Evolutionary conservation across 805 yeast genomes (phyloP).

Genomic region (Pichia phayaonensis): DNA sequence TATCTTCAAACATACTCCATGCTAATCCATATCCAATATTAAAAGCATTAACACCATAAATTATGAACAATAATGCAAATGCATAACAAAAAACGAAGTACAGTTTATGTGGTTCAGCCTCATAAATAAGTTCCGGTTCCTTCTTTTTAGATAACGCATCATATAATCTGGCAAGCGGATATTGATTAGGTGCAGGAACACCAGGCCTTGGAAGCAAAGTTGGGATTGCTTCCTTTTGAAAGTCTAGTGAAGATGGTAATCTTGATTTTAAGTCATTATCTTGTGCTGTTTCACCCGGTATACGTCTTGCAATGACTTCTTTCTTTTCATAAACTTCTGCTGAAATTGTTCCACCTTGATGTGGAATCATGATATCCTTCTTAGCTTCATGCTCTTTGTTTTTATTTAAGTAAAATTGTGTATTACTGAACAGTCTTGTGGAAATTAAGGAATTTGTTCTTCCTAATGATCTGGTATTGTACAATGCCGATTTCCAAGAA

Average conservation of each 20-base stretch:
- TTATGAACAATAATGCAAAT: slow-evolving; percentile 57
- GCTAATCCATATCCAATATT: slow-evolving; percentile 26
- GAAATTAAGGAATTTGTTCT: neutral
- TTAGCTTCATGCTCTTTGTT: neutral
- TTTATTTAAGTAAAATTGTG: neutral
- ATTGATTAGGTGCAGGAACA: slow-evolving; percentile 62
- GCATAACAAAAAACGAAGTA: slow-evolving; percentile 66
- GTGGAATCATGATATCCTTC: slow-evolving; percentile 3
- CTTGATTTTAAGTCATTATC: slow-evolving; percentile 47
- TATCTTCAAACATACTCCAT: slow-evolving; percentile 20
- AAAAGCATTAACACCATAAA: slow-evolving; percentile 51
- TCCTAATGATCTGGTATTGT: neutral
- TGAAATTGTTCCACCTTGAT: slow-evolving; percentile 7
- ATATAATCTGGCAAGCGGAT: slow-evolving; percentile 56
- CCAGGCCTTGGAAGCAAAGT: slow-evolving; percentile 68
- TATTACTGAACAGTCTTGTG: neutral
- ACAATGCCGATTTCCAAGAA: neutral
- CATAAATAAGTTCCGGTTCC: slow-evolving; percentile 70
- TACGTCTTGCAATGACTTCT: slow-evolving; percentile 33
- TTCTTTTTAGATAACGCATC: slow-evolving; percentile 41
- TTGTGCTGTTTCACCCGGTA: slow-evolving; percentile 48
- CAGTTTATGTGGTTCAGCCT: slow-evolving; percentile 74
- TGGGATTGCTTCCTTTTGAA: slow-evolving; percentile 56
- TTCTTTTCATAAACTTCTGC: slow-evolving; percentile 21
- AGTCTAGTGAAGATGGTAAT: slow-evolving; percentile 53